These are phyloP conservation scores for Stramenopiles sp. DNA, from an alignment of 352 stramenopile species.

Conservation along the genomic window DNA sequence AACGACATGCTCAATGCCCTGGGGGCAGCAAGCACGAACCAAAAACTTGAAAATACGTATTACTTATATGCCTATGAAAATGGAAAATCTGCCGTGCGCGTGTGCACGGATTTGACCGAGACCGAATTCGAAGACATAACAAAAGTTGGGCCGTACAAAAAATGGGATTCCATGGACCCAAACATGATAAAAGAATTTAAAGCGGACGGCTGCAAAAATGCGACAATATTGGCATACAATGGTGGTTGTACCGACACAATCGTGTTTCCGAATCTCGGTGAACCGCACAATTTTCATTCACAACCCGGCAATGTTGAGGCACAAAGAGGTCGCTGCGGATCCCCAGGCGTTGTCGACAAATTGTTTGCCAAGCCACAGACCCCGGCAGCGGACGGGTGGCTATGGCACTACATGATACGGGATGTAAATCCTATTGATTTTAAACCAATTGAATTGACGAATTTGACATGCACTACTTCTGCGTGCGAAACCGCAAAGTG, in stretches of 20 bases:
- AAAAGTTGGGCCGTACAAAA: neutral
- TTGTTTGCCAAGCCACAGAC: neutral
- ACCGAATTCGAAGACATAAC: neutral
- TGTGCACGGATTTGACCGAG: neutral
- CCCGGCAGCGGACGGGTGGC: neutral
- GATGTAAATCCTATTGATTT: neutral
- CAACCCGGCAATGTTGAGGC: too few species aligned
- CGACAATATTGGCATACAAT: conserved; percentile 9
- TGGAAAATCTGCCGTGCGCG: neutral
- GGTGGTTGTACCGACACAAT: neutral
- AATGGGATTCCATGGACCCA: too few species aligned
- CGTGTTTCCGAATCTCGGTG: neutral
- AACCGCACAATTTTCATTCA: too few species aligned
- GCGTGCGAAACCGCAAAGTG: neutral
- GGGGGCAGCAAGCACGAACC: neutral
- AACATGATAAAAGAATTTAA: neutral
- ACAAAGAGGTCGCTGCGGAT: neutral
- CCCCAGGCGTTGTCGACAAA: neutral
- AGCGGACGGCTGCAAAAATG: neutral
- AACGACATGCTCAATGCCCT: neutral
- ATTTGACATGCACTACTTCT: neutral
- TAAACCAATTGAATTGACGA: neutral
- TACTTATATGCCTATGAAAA: neutral
- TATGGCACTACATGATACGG: neutral
- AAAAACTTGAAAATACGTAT: neutral